Base-by-base conservation (phyloP, 2,329 filamentous ascomycete species). In the Cladophialophora carrionii region DNA sequence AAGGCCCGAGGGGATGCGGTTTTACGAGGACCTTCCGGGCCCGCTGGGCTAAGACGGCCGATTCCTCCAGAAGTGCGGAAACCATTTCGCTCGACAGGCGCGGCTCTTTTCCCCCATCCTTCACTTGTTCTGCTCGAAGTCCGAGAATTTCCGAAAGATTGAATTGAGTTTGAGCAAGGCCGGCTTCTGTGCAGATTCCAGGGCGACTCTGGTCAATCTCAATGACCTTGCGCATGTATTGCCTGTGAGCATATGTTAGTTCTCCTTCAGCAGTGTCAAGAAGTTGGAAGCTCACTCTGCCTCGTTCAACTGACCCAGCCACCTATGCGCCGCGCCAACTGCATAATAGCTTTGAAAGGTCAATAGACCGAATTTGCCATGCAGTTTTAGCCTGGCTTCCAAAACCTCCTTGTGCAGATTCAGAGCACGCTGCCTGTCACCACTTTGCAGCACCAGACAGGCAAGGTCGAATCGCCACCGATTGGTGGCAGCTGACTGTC, bases 261-360 rank as follows among this genome's bases (percentile, higher is more conserved):
- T 12, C 32, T 41, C 14, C 34, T 17, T 14, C 29, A 24, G 54
- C 10, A 10, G 24, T 37, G 54, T 24, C 17, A n/a, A 22, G 10
- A n/a, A 31, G 31, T 10, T 9, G 17, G 17, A 55, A 29, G 43
- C 54, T 57, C 26, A 57, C 54, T 57, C 54, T 12, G 31, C 54
- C 17, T 57, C 54, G n/a, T 12, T 29, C 31, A 24, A 41, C 17
- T 57, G 22, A 41, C 26, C 20, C 17, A 41, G 10, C 54, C 31
- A 24, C 34, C 12, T 12, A 43, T 57, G 34, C 6, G 34, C 34
- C 2, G 54, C 54, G 17, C 54, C 54, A 43, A 57, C 34, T 7
- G 54, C 54, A 26, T 57, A 57, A 22, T 43, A 41, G 54, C 54
- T 57, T 37, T 41, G 54, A 8, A 57, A 43, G 26, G n/a, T 57